Base-by-base conservation (phyloP, 306 rosid genomes). In the Ormosia semicastrata region DNA sequence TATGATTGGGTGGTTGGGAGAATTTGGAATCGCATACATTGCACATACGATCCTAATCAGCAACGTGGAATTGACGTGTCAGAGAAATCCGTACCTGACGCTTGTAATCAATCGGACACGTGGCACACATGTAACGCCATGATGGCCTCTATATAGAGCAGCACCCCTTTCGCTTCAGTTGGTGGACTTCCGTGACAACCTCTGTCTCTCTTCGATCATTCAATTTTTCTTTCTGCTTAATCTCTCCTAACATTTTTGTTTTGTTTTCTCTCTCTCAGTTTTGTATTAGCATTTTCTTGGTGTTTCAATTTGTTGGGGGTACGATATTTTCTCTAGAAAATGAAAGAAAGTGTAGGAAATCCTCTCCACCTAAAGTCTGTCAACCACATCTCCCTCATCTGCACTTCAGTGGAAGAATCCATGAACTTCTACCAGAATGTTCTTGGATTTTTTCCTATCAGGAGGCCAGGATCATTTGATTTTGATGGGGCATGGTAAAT, bases 401-500 rank as follows among this genome's bases (percentile, higher is more conserved):
- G 98, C 81, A 54, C 79, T 77, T 93, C 94, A 4, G 87, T 90
- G 3, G 93, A 85, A 37, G 73, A 92, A 81, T 89, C 99, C 0
- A 88, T 90, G 1, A 57, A 77, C n/a, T 95, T 93, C 76, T 95
- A 95, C 66, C 92, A 88, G 64, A 88, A 93, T 60, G 56, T 95
- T 85, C 93, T 95, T 50, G 99, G 99, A 4, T 95, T 95, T 58
- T 79, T 85, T 52, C 98, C 99, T 0, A 89, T 93, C 76, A 83
- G 95, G 44, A 88, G 99, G 87, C 99, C 99, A 0, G 98, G 97
- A 10, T 95, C 99, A 14, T 87, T 95, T 67, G 46, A 92, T 79
- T 95, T 95, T 79, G 88, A 90, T 10, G 99, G 99, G 1, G 98
- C 97, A 46, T 95, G 99, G 99, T 95, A 89, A 56, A 7, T 39